A percentile compares a stretch with the other conserved stretches of the same genome.
Evolutionary conservation across 306 rosid species (phyloP).

Genomic region (Dalbergia oliveri): DNA sequence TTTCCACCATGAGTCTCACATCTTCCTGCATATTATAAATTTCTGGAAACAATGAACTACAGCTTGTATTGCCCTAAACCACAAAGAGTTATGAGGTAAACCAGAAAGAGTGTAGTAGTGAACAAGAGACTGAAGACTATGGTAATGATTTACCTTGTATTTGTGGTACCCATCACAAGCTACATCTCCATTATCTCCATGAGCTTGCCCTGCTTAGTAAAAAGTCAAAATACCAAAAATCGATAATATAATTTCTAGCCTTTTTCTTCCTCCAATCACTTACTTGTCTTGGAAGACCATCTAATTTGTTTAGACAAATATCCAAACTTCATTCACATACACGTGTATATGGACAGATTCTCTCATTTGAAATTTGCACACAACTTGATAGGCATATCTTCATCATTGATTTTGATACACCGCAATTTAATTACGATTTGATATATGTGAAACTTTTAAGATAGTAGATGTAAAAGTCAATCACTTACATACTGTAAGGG

Average conservation of each 20-base stretch:
- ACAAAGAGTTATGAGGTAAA: not conserved
- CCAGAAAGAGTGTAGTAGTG: not conserved
- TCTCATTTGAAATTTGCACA: too few species aligned
- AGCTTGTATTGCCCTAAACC: not conserved
- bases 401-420: too few species aligned
- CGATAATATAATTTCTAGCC: too few species aligned
- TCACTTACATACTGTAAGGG: too few species aligned
- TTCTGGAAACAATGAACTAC: not conserved
- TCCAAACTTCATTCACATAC: too few species aligned
- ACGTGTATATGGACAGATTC: too few species aligned
- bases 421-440: too few species aligned
- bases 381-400: too few species aligned
- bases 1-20: constrained; percentile 55
- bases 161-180: constrained; percentile 3
- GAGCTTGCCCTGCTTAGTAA: not conserved
- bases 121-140: not conserved
- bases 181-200: constrained; percentile 1
- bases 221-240: too few species aligned
- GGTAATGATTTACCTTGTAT: not conserved
- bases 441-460: too few species aligned
- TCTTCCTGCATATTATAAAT: constrained; percentile 67
- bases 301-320: not conserved
- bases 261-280: not conserved
- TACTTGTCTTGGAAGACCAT: not conserved
- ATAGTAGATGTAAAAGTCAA: too few species aligned